Base-by-base conservation (phyloP, 2,329 filamentous ascomycete genomes). In the Ceratocystis eucalypticola region DNA sequence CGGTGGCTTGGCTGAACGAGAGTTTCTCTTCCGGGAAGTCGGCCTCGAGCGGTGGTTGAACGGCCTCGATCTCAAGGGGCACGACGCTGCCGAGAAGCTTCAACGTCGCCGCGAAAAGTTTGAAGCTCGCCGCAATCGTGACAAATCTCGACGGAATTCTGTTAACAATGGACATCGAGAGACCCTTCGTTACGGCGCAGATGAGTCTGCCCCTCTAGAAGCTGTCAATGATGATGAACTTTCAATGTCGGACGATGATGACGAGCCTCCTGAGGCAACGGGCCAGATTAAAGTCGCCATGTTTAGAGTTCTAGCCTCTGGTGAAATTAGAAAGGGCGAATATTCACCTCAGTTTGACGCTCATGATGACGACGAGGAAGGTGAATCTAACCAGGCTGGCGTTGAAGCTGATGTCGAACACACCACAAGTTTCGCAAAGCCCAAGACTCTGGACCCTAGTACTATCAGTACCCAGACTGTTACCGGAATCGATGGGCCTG, bases 401-500 rank as follows among this genome's bases (percentile, higher is more conserved):
- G 65, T 68, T 12, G 89, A 92, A 71, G 88, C 85, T 50, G 91
- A 96, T 72, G 84, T 96, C 66, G 94, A 97, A 76, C 94, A 99
- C 74, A 97, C 94, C 1, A 97, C 94, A 6, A 96, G 92, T 74
- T 97, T 97, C 76, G 93, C 93, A 8, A 96, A 96, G 77, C 93
- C 92, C 15, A 97, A 96, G 80, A 88, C 91, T 1, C 81, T 96
- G 65, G 95, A 97, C 77, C 93, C 93, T 0, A 96, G 96, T 77
- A 91, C 91, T 1, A 99, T 99, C 73, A 97, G 92, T 73, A 99
- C 94, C 2, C 94, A 99, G 77, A 99, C 94, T 0, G 94, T 99
- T n/a, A 97, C 94, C 7, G 94, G 93, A 20, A 96, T 97, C 69
- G 94, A 99, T 75, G 90, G 91, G 0, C 91, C 92, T 22, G 93